Percentiles rank a stretch among this genome's conserved stretches.
These are phyloP conservation scores for Tulasnella sp. DNA, from an alignment of 768 basidiomycete species.

Conservation along the genomic window DNA sequence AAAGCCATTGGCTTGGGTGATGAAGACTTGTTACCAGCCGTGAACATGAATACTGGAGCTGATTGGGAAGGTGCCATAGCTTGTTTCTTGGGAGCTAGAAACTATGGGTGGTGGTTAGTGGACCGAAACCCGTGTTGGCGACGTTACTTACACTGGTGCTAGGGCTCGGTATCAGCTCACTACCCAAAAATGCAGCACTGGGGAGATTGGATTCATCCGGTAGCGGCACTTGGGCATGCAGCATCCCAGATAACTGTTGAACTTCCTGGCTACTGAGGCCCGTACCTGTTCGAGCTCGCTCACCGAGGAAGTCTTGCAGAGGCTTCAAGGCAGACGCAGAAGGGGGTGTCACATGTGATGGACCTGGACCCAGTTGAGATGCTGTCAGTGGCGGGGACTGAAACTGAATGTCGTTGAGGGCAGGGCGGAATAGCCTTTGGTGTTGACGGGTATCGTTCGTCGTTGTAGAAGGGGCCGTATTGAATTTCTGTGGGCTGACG, in stretches of 20 bases:
- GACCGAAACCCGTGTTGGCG: not conserved
- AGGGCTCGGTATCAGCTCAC: conserved; percentile 4
- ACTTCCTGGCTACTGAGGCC: conserved; percentile 2
- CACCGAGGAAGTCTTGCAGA: conserved; percentile 3
- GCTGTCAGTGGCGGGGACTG: not conserved
- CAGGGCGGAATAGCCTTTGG: not conserved
- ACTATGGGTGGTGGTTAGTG: not conserved
- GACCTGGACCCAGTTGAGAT: not conserved
- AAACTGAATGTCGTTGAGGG: not conserved
- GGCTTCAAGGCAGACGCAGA: not conserved
- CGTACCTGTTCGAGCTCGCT: not conserved
- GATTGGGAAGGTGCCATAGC: not conserved
- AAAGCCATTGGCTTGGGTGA: not conserved
- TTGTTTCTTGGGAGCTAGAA: conserved; percentile 5
- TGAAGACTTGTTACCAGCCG: not conserved
- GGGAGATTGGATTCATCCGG: conserved; percentile 1
- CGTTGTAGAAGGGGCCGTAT: no score
- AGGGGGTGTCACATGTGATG: not conserved
- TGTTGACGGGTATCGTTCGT: no score
- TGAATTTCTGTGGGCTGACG: conserved; percentile 3
- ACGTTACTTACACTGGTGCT: not conserved
- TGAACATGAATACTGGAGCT: not conserved
- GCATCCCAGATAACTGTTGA: conserved; percentile 3
- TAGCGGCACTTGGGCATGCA: not conserved
- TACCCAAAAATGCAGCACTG: conserved; percentile 3